Evolutionary conservation across 2,329 filamentous ascomycete genomes (phyloP), one percentile per base, ranked within the genome.

Genomic region (Xylariales sp.): DNA sequence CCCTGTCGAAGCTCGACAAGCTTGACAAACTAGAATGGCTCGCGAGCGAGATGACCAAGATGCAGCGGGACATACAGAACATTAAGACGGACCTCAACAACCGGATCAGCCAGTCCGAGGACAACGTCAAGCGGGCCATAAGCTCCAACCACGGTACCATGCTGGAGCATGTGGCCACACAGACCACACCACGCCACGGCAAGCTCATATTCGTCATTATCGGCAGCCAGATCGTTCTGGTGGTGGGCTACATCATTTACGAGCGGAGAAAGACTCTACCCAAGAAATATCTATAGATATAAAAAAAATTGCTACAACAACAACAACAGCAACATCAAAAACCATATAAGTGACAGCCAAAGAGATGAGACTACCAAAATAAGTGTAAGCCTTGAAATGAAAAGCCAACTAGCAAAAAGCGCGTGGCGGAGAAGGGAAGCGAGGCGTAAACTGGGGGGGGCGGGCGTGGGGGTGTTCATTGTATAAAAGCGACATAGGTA

Each of bases 281-380:
- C n/a, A 97, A 97, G 86, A 97, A 97, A 83, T 97, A 94, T 80
- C 82, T 97, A 78, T 97, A 84, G 16, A 58, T 6, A 23, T 5
- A 56, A 52, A 49, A 28, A 28, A 18, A 9, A 57, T 12, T 14
- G 14, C 9, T 14, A 41, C 39, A 14, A 41, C 9, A 8, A 49
- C 9, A 49, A 34, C 5, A 28, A 49, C 9, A 49, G 23, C 5
- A 28, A 50, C 16, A 56, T 3, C 8, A n/a, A 10, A 1, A 39
- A 23, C 23, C 23, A 23, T 23, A 23, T 23, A 23, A 23, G 23
- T 23, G 23, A 54, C n/a, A 43, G 14, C 30, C 1, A 43, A n/a
- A 23, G 28, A 30, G 9, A 36, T 18, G 41, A 39, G 9, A 63
- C 10, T 28, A 9, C 1, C 18, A 54, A 45, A 57, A 57, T 30